phyloP scores from a whole-genome alignment of 495 filamentous ascomycete genomes.

The Penicillium pancosmium region DNA sequence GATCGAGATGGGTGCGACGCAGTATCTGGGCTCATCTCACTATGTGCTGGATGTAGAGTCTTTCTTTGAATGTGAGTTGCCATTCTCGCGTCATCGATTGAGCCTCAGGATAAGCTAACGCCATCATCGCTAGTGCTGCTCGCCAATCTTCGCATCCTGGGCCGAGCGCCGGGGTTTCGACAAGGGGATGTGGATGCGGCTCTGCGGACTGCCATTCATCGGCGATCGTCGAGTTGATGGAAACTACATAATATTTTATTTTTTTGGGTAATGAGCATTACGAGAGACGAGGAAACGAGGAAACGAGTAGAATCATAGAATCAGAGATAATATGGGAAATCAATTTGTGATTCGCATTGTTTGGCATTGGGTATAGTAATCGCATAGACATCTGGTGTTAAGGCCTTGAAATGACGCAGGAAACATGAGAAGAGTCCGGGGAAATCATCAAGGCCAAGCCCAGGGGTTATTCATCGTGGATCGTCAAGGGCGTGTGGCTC shows the following conservation, averaged over 20 bases:
- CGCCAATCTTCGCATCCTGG: conserved; percentile 27
- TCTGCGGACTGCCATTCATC: conserved; percentile 23
- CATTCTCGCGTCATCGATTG: background rate
- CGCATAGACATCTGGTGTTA: conserved; percentile 10
- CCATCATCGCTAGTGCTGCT: conserved; percentile 20
- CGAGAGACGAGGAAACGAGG: background rate
- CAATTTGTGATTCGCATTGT: conserved; percentile 9
- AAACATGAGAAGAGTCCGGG: background rate
- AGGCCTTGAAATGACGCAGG: background rate
- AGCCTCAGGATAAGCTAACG: conserved; percentile 7
- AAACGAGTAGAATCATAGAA: background rate
- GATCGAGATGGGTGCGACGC: conserved; percentile 4
- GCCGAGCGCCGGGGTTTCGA: conserved; percentile 34
- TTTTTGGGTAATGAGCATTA: background rate
- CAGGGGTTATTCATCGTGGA: conserved; percentile 1
- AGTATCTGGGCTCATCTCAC: conserved; percentile 6
- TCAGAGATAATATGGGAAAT: conserved; percentile 2
- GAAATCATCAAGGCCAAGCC: background rate
- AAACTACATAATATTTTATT: no score
- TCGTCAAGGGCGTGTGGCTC: conserved; percentile 1
- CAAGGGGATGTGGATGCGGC: conserved; percentile 30
- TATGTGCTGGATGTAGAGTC: conserved; percentile 32
- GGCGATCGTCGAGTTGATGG: conserved; percentile 12
- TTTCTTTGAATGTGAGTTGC: conserved; percentile 32
- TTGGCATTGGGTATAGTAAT: conserved; percentile 22